Conservation (phyloP, 495 filamentous ascomycete species). For the Podospora australis region DNA sequence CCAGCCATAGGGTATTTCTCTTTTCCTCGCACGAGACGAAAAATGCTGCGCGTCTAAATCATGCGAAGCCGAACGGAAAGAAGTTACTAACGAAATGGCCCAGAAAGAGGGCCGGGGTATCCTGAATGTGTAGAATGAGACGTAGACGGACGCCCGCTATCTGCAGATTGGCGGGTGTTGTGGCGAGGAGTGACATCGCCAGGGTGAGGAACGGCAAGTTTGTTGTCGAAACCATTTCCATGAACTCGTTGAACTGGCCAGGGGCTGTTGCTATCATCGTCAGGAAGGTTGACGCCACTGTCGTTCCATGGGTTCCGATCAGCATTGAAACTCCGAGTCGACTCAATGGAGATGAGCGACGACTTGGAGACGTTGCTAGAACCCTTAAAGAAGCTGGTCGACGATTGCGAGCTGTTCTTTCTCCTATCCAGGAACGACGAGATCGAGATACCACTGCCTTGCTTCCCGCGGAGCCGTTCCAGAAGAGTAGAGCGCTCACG, state of each 20-base stretch:
- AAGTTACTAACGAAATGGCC: constrained; percentile 68
- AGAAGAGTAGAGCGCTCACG: constrained; percentile 78
- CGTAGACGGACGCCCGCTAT: constrained; percentile 86
- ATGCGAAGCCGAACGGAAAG: constrained; percentile 33
- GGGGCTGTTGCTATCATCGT: constrained; percentile 62
- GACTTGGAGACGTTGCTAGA: constrained; percentile 92
- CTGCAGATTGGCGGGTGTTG: constrained; percentile 71
- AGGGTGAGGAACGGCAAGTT: constrained; percentile 56
- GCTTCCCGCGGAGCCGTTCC: constrained; percentile 77
- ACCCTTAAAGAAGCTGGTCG: constrained; percentile 78
- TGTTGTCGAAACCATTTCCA: constrained; percentile 63
- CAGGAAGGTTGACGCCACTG: constrained; percentile 84
- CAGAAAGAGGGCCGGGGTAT: constrained; percentile 79
- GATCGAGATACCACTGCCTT: constrained; percentile 77
- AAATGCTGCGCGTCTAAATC: constrained; percentile 29
- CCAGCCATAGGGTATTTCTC: constrained; percentile 45
- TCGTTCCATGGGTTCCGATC: constrained; percentile 98
- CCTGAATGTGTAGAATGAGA: constrained; percentile 88
- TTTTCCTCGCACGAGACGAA: constrained; percentile 26
- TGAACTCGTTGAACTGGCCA: constrained; percentile 49
- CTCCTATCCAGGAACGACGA: constrained; percentile 84
- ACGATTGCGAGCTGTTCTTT: constrained; percentile 85
- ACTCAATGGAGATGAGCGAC: constrained; percentile 88
- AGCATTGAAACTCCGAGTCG: constrained; percentile 72
- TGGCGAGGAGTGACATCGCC: constrained; percentile 80